A percentile compares a stretch with the other conserved stretches of the same genome.
phyloP scores from a whole-genome alignment of 257 asterid genomes.

The Echites panduratus region DNA sequence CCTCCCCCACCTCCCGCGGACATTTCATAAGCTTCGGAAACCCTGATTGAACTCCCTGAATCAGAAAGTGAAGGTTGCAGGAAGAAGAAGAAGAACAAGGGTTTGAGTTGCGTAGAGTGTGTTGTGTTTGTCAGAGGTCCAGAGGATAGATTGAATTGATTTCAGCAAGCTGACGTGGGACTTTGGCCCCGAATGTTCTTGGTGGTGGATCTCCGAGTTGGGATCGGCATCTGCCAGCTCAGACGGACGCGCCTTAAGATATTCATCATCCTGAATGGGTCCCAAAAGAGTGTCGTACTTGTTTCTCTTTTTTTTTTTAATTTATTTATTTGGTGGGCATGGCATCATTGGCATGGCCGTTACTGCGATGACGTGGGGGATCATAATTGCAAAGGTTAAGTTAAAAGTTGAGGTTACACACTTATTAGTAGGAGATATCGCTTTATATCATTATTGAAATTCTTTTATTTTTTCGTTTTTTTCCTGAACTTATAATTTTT shows the following conservation, averaged over 20 bases:
- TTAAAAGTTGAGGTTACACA: too few relatives aligned
- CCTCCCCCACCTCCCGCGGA: slow-evolving; percentile 31
- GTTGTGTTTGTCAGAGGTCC: neutral
- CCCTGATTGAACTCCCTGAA: neutral
- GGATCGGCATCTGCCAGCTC: slow-evolving; percentile 43
- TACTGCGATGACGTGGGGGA: slow-evolving; percentile 9
- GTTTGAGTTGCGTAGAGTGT: neutral
- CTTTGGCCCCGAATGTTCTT: slow-evolving; percentile 10
- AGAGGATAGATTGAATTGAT: slow-evolving; percentile 2
- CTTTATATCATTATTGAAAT: too few relatives aligned
- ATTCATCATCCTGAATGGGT: neutral
- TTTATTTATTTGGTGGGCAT: too few relatives aligned
- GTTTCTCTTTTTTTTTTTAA: too few relatives aligned
- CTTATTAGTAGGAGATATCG: too few relatives aligned
- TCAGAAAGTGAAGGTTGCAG: neutral
- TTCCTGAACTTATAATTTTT: too few relatives aligned
- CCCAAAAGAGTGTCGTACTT: too few relatives aligned
- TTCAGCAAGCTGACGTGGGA: neutral
- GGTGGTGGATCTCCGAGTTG: slow-evolving; percentile 30
- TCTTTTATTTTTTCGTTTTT: too few relatives aligned
- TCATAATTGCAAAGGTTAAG: too few relatives aligned
- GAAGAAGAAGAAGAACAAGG: neutral
- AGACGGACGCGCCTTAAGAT: slow-evolving; percentile 20
- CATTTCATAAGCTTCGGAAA: slow-evolving; percentile 20
- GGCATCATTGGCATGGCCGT: too few relatives aligned